Evolutionary conservation across 352 stramenopile species (phyloP).

Genomic region (Phytophthora uliginosa): DNA sequence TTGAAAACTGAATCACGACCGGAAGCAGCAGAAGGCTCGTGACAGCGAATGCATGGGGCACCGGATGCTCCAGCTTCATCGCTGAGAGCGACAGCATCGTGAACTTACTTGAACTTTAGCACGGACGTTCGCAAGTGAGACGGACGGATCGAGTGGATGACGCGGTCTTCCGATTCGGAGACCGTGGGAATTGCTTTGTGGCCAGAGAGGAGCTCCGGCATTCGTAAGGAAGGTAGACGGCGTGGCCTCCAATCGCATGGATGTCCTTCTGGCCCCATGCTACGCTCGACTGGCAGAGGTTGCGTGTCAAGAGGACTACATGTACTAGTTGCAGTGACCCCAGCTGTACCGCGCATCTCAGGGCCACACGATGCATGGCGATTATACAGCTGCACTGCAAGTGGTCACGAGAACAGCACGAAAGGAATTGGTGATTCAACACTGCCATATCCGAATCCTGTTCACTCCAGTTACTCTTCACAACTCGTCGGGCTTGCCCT

Average conservation of each 20-base stretch:
- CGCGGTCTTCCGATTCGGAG: constrained; percentile 2
- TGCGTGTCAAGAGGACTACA: constrained; percentile 16
- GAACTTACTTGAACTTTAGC: neutral
- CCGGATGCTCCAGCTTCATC: constrained; percentile 19
- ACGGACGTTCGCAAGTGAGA: constrained; percentile 17
- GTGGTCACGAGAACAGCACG: neutral
- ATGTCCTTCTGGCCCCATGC: constrained; percentile 23
- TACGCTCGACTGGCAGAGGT: constrained; percentile 9
- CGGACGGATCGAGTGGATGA: constrained; percentile 5
- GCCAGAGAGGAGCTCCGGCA: constrained; percentile 10
- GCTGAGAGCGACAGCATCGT: constrained; percentile 23
- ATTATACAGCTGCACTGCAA: neutral
- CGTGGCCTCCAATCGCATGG: constrained; percentile 1
- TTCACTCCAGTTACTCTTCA: too few relatives aligned
- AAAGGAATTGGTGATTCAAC: too few relatives aligned
- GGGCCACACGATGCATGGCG: neutral
- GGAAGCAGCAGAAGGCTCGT: constrained; percentile 29
- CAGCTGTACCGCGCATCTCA: neutral
- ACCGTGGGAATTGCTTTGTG: constrained; percentile 13
- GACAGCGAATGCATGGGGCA: constrained; percentile 14
- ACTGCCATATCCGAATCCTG: too few relatives aligned
- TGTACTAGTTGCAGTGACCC: neutral
- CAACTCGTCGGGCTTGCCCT: too few relatives aligned
- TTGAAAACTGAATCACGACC: constrained; percentile 20
- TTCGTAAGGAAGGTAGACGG: constrained; percentile 4